Conservation (phyloP, 805 yeast genomes). For the Kuraishia capsulata region DNA sequence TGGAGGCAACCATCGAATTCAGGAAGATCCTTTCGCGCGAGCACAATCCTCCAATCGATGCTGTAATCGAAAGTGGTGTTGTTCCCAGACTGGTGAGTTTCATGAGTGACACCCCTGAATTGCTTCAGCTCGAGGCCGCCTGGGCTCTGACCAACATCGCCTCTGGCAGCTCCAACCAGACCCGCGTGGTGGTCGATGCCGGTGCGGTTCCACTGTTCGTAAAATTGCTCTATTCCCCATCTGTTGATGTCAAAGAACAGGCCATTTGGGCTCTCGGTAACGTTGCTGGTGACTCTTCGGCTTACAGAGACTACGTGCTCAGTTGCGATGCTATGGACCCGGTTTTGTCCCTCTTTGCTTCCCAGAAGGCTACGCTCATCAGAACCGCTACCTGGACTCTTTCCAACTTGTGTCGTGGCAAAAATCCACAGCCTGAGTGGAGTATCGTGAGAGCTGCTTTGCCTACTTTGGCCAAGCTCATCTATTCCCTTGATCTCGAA, state of each 20-base stretch:
- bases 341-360: slow-evolving; percentile 66
- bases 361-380: slow-evolving; percentile 79
- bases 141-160: slow-evolving; percentile 99
- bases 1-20: slow-evolving; percentile 85
- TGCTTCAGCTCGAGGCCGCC: slow-evolving; percentile 94
- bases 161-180: slow-evolving; percentile 85
- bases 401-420: slow-evolving; percentile 94
- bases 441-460: slow-evolving; percentile 72
- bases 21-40: slow-evolving; percentile 91
- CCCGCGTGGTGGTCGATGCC: slow-evolving; percentile 81
- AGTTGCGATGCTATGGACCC: slow-evolving; percentile 84
- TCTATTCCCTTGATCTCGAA: slow-evolving; percentile 86
- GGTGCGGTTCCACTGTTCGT: slow-evolving; percentile 94
- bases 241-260: slow-evolving; percentile 92
- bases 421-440: slow-evolving; percentile 97
- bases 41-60: slow-evolving; percentile 91
- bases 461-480: slow-evolving; percentile 85
- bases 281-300: slow-evolving; percentile 95
- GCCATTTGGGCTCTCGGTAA: slow-evolving; percentile 99
- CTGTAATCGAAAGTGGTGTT: slow-evolving; percentile 88
- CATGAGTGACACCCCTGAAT: slow-evolving; percentile 72
- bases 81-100: slow-evolving; percentile 86
- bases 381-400: slow-evolving; percentile 98
- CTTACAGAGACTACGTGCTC: slow-evolving; percentile 83
- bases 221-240: slow-evolving; percentile 65